Conservation (phyloP, 495 filamentous ascomycete species). For the Neurospora sp. region DNA sequence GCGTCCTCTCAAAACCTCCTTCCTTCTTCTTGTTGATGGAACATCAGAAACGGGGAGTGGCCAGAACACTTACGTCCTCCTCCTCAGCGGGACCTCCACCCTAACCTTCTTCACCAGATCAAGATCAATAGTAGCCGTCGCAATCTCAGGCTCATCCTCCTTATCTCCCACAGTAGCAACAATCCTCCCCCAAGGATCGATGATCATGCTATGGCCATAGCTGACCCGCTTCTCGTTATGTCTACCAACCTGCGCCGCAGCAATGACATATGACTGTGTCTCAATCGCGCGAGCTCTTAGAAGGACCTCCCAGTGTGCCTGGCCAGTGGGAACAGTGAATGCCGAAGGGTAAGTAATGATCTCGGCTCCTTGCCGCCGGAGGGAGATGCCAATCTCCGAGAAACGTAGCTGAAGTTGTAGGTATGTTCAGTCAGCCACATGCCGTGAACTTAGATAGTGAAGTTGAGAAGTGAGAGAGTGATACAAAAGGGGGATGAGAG, state of each 20-base stretch:
- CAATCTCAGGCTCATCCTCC: conserved; percentile 32
- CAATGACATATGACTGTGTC: conserved; percentile 77
- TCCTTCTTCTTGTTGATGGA: background rate
- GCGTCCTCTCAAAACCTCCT: background rate
- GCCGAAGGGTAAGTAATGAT: conserved; percentile 83
- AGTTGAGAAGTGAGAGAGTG: background rate
- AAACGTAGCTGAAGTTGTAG: conserved; percentile 44
- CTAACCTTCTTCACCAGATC: conserved; percentile 37
- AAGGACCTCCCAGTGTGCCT: conserved; percentile 74
- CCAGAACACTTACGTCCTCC: conserved; percentile 33
- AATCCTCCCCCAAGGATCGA: conserved; percentile 81
- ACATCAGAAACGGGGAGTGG: background rate
- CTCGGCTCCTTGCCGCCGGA: conserved; percentile 44
- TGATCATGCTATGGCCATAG: conserved; percentile 83
- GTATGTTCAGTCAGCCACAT: background rate
- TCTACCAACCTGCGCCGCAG: conserved; percentile 62
- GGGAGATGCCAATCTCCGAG: conserved; percentile 62
- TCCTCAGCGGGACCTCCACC: conserved; percentile 52
- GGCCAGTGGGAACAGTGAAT: conserved; percentile 81
- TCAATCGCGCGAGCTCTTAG: conserved; percentile 80
- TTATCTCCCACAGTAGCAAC: conserved; percentile 50
- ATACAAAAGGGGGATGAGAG: no score
- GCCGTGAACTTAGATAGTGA: background rate
- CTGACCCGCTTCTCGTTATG: conserved; percentile 74
- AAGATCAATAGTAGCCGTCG: conserved; percentile 37